Conservation (phyloP, 352 stramenopile genomes). For the Globisporangium polare region DNA sequence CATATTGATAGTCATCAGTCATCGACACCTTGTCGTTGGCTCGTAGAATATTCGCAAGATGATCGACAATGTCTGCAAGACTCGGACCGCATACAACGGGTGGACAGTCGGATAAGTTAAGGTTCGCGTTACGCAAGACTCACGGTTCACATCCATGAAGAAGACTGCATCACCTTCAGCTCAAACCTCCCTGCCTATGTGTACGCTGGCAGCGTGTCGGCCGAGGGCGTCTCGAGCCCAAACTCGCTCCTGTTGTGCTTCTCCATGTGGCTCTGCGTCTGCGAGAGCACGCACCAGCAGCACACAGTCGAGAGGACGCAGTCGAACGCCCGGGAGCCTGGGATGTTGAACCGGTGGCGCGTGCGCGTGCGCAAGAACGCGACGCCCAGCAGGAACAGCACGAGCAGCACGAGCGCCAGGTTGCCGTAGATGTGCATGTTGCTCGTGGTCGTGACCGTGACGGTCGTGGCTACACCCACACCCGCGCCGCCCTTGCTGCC, state of each 20-base stretch:
- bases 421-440: constrained; percentile 1
- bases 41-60: too few relatives aligned
- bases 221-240: constrained; percentile 12
- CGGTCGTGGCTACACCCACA: neutral
- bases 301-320: constrained; percentile 36
- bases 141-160: neutral
- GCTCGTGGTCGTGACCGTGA: neutral
- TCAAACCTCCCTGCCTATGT: neutral
- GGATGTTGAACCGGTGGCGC: constrained; percentile 38
- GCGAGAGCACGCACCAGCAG: constrained; percentile 50
- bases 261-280: constrained; percentile 33
- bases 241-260: constrained; percentile 22
- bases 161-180: too few relatives aligned
- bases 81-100: too few relatives aligned
- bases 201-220: constrained; percentile 19
- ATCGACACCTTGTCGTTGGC: too few relatives aligned
- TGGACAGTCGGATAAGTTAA: too few relatives aligned
- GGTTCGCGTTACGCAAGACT: neutral
- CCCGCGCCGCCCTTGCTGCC: neutral
- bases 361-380: constrained; percentile 35
- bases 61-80: too few relatives aligned
- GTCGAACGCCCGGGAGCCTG: constrained; percentile 31
- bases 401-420: constrained; percentile 22
- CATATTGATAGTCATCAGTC: too few relatives aligned
- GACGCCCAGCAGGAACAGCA: constrained; percentile 36